Percentiles rank a stretch among this genome's conserved stretches.
phyloP scores from a whole-genome alignment of 2,329 filamentous ascomycete species.

The Teratosphaeria zuluensis region DNA sequence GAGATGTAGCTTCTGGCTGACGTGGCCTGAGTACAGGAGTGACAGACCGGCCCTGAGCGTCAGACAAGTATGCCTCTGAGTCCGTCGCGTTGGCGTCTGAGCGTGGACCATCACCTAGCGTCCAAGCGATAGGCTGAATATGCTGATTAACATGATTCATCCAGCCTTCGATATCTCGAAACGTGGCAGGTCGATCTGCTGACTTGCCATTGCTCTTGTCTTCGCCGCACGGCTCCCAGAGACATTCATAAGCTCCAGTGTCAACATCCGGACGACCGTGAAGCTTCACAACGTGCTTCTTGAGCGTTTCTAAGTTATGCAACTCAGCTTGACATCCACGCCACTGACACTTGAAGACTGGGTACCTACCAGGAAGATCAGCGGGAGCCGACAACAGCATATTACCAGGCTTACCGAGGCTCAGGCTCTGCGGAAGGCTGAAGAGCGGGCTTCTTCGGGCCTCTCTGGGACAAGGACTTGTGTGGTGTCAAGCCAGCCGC shows the following conservation, averaged over 20 bases:
- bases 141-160: slow-evolving; percentile 44
- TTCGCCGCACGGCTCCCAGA: slow-evolving; percentile 36
- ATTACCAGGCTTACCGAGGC: background rate
- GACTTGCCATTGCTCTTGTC: slow-evolving; percentile 13
- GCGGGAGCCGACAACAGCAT: background rate
- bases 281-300: slow-evolving; percentile 48
- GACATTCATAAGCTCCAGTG: slow-evolving; percentile 32
- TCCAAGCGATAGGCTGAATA: slow-evolving; percentile 45
- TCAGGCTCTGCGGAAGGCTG: background rate
- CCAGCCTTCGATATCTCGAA: slow-evolving; percentile 35
- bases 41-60: slow-evolving; percentile 36
- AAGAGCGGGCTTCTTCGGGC: background rate
- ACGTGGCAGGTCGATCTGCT: slow-evolving; percentile 15
- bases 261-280: slow-evolving; percentile 34
- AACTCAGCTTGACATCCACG: slow-evolving; percentile 46
- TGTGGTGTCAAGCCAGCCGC: slow-evolving; percentile 18
- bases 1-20: slow-evolving; percentile 2
- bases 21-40: slow-evolving; percentile 30
- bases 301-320: slow-evolving; percentile 52
- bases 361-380: slow-evolving; percentile 19
- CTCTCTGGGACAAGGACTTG: slow-evolving; percentile 3
- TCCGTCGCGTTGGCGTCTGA: slow-evolving; percentile 22
- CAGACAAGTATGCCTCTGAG: slow-evolving; percentile 41
- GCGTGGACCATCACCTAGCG: slow-evolving; percentile 50
- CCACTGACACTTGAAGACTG: slow-evolving; percentile 51